Evolutionary conservation across 1,139 yeast species (phyloP), one percentile per base, ranked within the genome.

Genomic region (Lodderomyces jiufengensis): DNA sequence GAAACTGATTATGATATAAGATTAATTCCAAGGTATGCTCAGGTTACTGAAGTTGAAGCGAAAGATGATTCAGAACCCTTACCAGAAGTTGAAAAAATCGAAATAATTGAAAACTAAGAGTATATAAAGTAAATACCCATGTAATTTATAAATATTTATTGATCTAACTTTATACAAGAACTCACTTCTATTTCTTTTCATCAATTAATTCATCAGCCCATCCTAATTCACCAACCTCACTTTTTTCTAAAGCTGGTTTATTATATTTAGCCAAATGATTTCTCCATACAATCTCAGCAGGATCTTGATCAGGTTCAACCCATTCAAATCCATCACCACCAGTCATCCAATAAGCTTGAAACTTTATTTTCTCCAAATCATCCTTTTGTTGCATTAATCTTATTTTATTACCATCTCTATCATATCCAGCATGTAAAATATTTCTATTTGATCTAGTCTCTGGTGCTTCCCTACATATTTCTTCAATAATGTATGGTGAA

Each of bases 261-360:
- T 57, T 50, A 33, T 51, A 55, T 30, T 42, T 40, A 3, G 50
- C 48, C 40, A 64, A 58, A 51, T 67, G 67, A 2, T 52, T 38
- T 32, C 67, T 61, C 86, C 85, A 80, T 23, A 73, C 49, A 16
- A 79, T 49, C 24, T 79, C 84, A 0, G 86, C 87, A 0, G 90
- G 90, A 51, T 83, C 92, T 51, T 79, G 81, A 52, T 84, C 92
- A 1, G 90, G 90, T 49, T 83, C 92, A 5, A 73, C 79, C 85
- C 90, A 84, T 43, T 77, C 82, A 50, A 80, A 83, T 10, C 84
- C 83, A 43, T 80, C 87, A 11, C 88, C 88, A 9, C 82, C 83
- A 38, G 76, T 65, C 52, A 81, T 74, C 92, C 94, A 84, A 56
- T 83, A 84, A 35, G 86, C 88, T 50, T 82, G 79, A 49, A 80